Percentiles rank a stretch among this genome's conserved stretches.
Evolutionary conservation across 352 stramenopile species (phyloP).

Genomic region (Globisporangium irregulare): DNA sequence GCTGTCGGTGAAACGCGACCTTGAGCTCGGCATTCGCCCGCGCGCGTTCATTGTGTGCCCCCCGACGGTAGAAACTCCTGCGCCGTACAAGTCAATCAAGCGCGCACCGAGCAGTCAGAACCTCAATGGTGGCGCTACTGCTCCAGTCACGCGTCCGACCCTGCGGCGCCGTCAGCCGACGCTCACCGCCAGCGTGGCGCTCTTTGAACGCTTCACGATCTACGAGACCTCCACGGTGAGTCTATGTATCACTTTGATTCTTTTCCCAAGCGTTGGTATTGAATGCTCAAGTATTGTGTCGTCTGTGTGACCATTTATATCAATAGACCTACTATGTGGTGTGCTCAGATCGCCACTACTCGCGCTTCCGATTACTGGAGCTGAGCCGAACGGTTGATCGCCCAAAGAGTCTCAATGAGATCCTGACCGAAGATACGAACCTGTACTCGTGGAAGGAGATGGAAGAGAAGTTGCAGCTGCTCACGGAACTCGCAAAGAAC

Average conservation of each 20-base stretch:
- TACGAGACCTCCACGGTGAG: constrained; percentile 64
- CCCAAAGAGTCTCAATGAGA: constrained; percentile 44
- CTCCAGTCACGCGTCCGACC: constrained; percentile 23
- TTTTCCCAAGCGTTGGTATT: no score
- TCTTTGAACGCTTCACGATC: constrained; percentile 84
- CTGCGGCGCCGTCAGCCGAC: constrained; percentile 64
- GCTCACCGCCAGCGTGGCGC: constrained; percentile 52
- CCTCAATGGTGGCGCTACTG: constrained; percentile 12
- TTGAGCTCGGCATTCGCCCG: constrained; percentile 60
- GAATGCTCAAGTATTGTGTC: not conserved
- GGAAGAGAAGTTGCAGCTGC: constrained; percentile 65
- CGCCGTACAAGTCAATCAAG: constrained; percentile 19
- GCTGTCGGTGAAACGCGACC: constrained; percentile 70
- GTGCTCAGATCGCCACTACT: constrained; percentile 84
- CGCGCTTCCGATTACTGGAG: constrained; percentile 70
- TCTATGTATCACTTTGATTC: not conserved
- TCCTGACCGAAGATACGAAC: constrained; percentile 63
- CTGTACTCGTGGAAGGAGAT: constrained; percentile 81
- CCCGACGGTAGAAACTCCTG: constrained; percentile 32
- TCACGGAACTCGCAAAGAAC: constrained; percentile 47
- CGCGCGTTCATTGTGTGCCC: constrained; percentile 62
- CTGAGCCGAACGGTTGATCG: constrained; percentile 67
- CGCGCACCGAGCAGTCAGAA: constrained; percentile 17
- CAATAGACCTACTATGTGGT: constrained; percentile 67
- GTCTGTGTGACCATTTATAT: not conserved